Evolutionary conservation across 768 basidiomycete genomes (phyloP).

Genomic region (Boletus pseudo-olivaceus): DNA sequence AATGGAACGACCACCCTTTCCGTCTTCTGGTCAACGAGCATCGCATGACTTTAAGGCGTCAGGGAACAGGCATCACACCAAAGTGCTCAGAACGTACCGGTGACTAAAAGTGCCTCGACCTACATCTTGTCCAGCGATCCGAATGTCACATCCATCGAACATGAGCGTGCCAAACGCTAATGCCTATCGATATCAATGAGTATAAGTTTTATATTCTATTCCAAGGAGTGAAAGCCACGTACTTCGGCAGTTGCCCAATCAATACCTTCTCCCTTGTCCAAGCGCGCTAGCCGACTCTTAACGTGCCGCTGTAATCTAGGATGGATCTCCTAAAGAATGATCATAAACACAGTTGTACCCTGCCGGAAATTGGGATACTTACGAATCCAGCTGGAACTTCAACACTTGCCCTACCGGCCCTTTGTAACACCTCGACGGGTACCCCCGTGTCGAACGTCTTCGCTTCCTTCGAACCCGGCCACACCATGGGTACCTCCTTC

Average conservation of each 20-base stretch:
- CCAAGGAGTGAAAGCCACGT: constrained; percentile 2
- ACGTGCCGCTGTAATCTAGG: constrained; percentile 75
- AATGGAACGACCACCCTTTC: constrained; percentile 80
- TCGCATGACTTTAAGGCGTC: constrained; percentile 48
- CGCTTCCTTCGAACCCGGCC: constrained; percentile 59
- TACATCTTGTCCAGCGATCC: constrained; percentile 92
- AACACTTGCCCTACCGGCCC: constrained; percentile 70
- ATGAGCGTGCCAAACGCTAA: constrained; percentile 86
- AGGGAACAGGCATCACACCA: not conserved
- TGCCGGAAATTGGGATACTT: constrained; percentile 25
- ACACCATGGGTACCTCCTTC: constrained; percentile 34
- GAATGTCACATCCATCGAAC: constrained; percentile 76
- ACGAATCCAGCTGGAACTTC: constrained; percentile 59
- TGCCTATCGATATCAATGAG: constrained; percentile 43
- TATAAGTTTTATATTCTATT: not conserved
- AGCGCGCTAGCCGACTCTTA: constrained; percentile 65
- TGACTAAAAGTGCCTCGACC: constrained; percentile 90
- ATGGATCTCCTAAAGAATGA: constrained; percentile 62
- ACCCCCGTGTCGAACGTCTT: constrained; percentile 69
- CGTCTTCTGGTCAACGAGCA: constrained; percentile 85
- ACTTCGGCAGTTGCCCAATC: constrained; percentile 93
- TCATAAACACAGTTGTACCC: not conserved
- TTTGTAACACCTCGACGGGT: constrained; percentile 43
- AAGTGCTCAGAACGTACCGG: constrained; percentile 35
- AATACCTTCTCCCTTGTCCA: constrained; percentile 66